Base-by-base conservation (phyloP, 176 grass and related monocot genomes). In the Phoenix roebelenii region DNA sequence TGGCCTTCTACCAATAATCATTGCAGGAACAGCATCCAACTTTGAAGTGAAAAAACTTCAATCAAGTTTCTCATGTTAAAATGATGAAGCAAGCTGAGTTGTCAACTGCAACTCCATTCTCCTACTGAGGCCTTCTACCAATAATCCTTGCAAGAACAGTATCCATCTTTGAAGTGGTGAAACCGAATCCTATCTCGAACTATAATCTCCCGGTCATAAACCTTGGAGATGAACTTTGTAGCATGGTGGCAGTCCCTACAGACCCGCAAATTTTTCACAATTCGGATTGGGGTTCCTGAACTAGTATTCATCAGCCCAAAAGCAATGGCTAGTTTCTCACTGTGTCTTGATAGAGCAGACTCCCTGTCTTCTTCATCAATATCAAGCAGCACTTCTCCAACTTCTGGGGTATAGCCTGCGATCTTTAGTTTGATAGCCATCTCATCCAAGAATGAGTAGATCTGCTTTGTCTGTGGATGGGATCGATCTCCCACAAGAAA, bases 261-360 rank as follows among this genome's bases (percentile, higher is more conserved):
- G 49, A 66, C 50, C 23, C 64, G 25, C 64, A 66, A 30, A 30
- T 54, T 66, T 53, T 66, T 66, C 20, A 66, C 64, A 53, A 66
- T 54, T 29, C 64, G 52, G 26, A 54, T 66, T 53, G 64, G 23
- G 12, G 23, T 66, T 29, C 50, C 64, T 28, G 64, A 24, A 28
- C 25, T 18, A 18, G 64, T 66, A 50, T 54, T 66, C 7, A 66
- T 66, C 23, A 66, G n/a, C 9, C 50, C 64, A 54, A 66, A 66
- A 26, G 64, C 64, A 54, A 66, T 66, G 64, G 64, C 64, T 18
- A 66, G 35, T 54, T 66, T 66, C 23, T 66, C 64, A 54, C 64
- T 54, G 25, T 66, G 64, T 32, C 28, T 67, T 30, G 50, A 55
- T 25, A 67, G 28, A 55, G 64, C 51, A 67, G 64, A 35, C 50